A percentile compares a stretch with the other conserved stretches of the same genome.
phyloP scores from a whole-genome alignment of 1,284 basidiomycete species.

The Heterobasidion irregulare region DNA sequence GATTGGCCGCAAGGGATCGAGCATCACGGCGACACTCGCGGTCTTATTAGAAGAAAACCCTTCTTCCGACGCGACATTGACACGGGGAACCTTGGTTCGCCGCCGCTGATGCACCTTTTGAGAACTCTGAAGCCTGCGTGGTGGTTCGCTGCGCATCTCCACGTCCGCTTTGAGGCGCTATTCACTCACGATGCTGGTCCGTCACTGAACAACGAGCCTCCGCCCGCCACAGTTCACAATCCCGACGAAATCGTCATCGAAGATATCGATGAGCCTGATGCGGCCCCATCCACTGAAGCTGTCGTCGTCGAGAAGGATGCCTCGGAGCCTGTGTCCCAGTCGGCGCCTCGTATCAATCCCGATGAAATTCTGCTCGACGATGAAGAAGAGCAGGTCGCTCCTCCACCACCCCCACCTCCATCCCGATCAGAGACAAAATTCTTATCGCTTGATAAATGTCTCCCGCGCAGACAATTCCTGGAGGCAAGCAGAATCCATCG shows the following conservation, averaged over 20 bases:
- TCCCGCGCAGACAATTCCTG: constrained; percentile 75
- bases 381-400: constrained; percentile 41
- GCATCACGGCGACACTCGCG: constrained; percentile 65
- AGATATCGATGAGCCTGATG: constrained; percentile 16
- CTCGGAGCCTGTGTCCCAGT: not conserved
- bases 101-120: constrained; percentile 79
- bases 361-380: constrained; percentile 67
- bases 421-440: constrained; percentile 58
- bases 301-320: not conserved
- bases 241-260: constrained; percentile 38
- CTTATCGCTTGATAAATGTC: constrained; percentile 90
- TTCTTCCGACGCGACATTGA: constrained; percentile 77
- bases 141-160: constrained; percentile 97
- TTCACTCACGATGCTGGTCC: constrained; percentile 39
- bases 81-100: constrained; percentile 76
- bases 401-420: constrained; percentile 23
- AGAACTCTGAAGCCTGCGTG: constrained; percentile 71
- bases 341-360: constrained; percentile 36
- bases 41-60: constrained; percentile 71
- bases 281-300: constrained; percentile 1
- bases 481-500: constrained; percentile 48
- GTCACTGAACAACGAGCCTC: not conserved
- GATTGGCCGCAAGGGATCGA: constrained; percentile 94
- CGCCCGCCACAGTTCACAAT: constrained; percentile 9
- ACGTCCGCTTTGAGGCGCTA: constrained; percentile 74